These are phyloP conservation scores for Hortiboletus campestris DNA, from an alignment of 768 basidiomycete species.

Conservation along the genomic window DNA sequence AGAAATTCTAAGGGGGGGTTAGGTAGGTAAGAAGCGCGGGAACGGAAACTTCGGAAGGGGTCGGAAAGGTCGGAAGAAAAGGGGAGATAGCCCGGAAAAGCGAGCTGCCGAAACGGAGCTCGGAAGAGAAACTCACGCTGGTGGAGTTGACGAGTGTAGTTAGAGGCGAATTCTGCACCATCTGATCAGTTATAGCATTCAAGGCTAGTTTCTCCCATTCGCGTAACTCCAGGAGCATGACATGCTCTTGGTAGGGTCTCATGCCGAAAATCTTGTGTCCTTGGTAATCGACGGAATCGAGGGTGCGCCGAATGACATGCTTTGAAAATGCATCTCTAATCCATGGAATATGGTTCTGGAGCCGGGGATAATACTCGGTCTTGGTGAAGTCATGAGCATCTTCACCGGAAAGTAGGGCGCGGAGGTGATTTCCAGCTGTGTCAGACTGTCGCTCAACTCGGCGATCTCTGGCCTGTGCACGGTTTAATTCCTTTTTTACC, in stretches of 20 bases:
- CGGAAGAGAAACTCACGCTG: too few relatives aligned
- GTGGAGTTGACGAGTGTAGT: neutral
- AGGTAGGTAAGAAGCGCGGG: too few relatives aligned
- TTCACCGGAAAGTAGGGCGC: neutral
- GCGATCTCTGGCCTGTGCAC: neutral
- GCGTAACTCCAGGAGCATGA: neutral
- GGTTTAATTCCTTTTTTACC: neutral
- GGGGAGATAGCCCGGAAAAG: too few relatives aligned
- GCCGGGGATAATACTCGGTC: neutral
- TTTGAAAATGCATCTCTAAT: neutral
- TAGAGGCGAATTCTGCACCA: conserved; percentile 3
- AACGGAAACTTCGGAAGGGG: too few relatives aligned
- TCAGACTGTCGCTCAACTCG: neutral
- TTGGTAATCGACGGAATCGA: neutral
- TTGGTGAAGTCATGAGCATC: neutral
- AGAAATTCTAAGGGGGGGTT: neutral
- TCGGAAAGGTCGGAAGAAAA: too few relatives aligned
- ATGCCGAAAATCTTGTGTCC: neutral
- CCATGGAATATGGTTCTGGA: neutral
- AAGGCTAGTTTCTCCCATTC: conserved; percentile 3
- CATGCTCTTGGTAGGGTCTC: neutral
- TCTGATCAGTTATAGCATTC: conserved; percentile 6
- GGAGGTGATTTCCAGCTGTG: neutral
- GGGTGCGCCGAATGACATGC: neutral
- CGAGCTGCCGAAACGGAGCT: too few relatives aligned